phyloP scores from a whole-genome alignment of 2,329 filamentous ascomycete genomes.

The Trichoderma koningii region DNA sequence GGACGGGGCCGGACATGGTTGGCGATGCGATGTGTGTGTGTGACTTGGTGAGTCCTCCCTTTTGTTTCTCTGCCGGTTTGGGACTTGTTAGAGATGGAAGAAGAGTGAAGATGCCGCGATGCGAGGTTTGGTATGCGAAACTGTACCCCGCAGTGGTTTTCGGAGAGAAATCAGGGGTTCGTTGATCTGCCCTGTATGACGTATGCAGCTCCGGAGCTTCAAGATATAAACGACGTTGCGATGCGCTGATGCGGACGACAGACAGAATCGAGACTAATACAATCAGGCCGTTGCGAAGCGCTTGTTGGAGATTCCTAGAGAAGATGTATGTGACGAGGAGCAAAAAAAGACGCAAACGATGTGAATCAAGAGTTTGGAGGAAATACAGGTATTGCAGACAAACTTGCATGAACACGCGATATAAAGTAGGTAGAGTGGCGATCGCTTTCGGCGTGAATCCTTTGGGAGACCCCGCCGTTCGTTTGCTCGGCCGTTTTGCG shows the following conservation, averaged over 20 bases:
- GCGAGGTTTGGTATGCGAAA: neutral
- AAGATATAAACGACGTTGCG: neutral
- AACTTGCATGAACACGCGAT: no score
- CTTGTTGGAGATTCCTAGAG: no score
- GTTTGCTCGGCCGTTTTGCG: no score
- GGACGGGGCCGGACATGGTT: conserved; percentile 62
- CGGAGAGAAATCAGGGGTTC: conserved; percentile 14
- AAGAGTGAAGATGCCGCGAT: conserved; percentile 6
- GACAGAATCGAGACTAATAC: no score
- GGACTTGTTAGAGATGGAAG: neutral
- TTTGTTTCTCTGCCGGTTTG: neutral
- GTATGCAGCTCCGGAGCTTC: conserved; percentile 5
- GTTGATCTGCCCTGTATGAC: conserved; percentile 11
- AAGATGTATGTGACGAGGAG: no score
- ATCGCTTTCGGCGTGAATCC: no score
- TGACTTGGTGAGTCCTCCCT: neutral
- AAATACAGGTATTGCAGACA: no score
- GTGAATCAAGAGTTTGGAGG: no score
- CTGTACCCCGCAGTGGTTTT: conserved; percentile 20
- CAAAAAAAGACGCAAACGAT: no score
- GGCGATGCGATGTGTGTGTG: neutral
- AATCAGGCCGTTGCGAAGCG: no score
- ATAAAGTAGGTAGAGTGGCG: no score
- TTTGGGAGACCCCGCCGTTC: no score
- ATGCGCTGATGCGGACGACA: neutral